A percentile compares a stretch with the other conserved stretches of the same genome.
These are phyloP conservation scores for Centrapalus pauciflorus DNA, from an alignment of 129 eudicot species.

Conservation along the genomic window DNA sequence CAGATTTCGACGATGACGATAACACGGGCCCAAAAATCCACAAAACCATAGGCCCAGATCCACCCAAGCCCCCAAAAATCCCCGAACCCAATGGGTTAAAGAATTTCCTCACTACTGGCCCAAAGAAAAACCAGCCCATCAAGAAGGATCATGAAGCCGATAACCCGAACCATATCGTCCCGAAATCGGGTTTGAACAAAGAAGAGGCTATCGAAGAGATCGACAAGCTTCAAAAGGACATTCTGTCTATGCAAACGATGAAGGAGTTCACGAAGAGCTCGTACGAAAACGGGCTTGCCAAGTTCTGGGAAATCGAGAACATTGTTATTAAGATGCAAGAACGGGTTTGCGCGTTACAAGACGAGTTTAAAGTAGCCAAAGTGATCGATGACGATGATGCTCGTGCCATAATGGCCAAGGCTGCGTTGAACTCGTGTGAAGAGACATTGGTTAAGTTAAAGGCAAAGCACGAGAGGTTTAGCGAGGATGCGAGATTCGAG, in stretches of 20 bases:
- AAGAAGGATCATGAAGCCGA: conserved; percentile 23
- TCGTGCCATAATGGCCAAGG: conserved; percentile 74
- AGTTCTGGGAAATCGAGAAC: conserved; percentile 63
- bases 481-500: conserved; percentile 46
- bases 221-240: conserved; percentile 77
- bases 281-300: conserved; percentile 62
- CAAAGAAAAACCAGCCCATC: conserved; percentile 25
- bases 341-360: conserved; percentile 54
- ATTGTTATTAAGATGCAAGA: conserved; percentile 58
- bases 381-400: conserved; percentile 90
- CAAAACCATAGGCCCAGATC: conserved; percentile 17
- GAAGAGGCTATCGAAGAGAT: conserved; percentile 60
- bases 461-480: conserved; percentile 57
- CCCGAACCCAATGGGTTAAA: conserved; percentile 41
- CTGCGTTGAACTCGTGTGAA: conserved; percentile 76
- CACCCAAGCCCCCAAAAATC: conserved; percentile 49
- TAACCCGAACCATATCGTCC: not conserved
- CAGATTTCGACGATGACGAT: conserved; percentile 62
- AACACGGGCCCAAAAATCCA: conserved; percentile 17
- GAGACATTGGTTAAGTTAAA: conserved; percentile 59
- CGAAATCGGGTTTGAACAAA: conserved; percentile 59
- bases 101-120: conserved; percentile 36
- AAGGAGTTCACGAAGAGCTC: conserved; percentile 89
- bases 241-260: conserved; percentile 66
- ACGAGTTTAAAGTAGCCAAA: conserved; percentile 50